A percentile compares a stretch with the other conserved stretches of the same genome.
Conservation (phyloP, 306 rosid species). For the Vachellia collinsii region DNA sequence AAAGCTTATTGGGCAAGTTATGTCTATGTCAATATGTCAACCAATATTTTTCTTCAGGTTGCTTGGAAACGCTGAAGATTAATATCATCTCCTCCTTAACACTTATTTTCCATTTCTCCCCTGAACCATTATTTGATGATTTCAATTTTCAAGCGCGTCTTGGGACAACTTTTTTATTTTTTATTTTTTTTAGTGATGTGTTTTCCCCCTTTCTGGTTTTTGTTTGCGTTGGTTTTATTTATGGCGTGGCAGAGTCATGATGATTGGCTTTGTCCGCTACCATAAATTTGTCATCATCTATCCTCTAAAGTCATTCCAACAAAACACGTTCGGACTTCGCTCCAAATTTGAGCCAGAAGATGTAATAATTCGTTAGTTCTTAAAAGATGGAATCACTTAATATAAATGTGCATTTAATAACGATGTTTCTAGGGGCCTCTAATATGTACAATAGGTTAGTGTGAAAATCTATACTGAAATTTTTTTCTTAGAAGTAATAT, state of each 20-base stretch:
- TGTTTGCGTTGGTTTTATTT: background rate
- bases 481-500: too few species aligned
- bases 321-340: background rate
- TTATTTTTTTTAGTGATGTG: too few species aligned
- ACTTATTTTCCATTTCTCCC: slow-evolving; percentile 22
- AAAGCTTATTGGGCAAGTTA: slow-evolving; percentile 35
- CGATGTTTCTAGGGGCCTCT: background rate
- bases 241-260: background rate
- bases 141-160: background rate
- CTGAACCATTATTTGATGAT: background rate
- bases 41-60: slow-evolving; percentile 45
- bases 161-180: too few species aligned
- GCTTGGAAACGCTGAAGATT: slow-evolving; percentile 47
- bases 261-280: background rate
- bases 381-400: too few species aligned
- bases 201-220: background rate
- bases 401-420: background rate
- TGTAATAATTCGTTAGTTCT: background rate
- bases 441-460: background rate
- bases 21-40: slow-evolving; percentile 30
- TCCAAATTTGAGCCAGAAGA: background rate
- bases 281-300: background rate
- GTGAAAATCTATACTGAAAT: too few species aligned
- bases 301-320: background rate
- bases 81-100: slow-evolving; percentile 14